Percentiles rank a stretch among this genome's conserved stretches.
These are phyloP conservation scores for Begonia loranthoides DNA, from an alignment of 306 rosid species.

Conservation along the genomic window DNA sequence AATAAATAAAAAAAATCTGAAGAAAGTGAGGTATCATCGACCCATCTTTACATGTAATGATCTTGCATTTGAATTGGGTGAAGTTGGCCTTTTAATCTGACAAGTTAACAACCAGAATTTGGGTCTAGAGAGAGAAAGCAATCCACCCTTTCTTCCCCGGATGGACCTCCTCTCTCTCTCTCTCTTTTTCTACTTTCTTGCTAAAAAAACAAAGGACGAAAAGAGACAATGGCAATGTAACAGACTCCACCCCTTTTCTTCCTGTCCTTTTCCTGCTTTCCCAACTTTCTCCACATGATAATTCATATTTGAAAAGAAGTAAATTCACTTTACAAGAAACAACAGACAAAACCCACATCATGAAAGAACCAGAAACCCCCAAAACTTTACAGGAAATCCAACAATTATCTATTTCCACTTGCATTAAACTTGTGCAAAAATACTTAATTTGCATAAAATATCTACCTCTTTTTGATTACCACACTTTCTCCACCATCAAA, in stretches of 20 bases:
- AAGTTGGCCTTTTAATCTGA: too few relatives aligned
- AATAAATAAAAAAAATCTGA: too few relatives aligned
- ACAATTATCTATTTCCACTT: background rate
- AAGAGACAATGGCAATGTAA: background rate
- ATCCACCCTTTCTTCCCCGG: too few relatives aligned
- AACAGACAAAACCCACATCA: background rate
- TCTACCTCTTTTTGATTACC: slow-evolving; percentile 30
- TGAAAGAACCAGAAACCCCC: slow-evolving; percentile 1
- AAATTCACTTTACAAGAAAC: background rate
- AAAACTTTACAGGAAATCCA: background rate
- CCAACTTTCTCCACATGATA: slow-evolving; percentile 1
- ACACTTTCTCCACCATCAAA: slow-evolving; percentile 41
- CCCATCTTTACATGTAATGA: too few relatives aligned
- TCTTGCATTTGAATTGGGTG: too few relatives aligned
- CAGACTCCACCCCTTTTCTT: background rate
- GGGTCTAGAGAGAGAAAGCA: too few relatives aligned
- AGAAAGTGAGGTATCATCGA: too few relatives aligned
- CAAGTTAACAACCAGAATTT: too few relatives aligned
- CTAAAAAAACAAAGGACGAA: background rate
- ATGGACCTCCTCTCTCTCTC: too few relatives aligned
- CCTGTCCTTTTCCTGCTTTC: slow-evolving; percentile 7
- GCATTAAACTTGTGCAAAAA: background rate
- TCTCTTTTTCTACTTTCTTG: too few relatives aligned
- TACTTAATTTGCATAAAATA: background rate
- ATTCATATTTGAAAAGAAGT: background rate